These are phyloP conservation scores for Diaporthe ilicicola DNA, from an alignment of 2,329 filamentous ascomycete genomes.

Conservation along the genomic window DNA sequence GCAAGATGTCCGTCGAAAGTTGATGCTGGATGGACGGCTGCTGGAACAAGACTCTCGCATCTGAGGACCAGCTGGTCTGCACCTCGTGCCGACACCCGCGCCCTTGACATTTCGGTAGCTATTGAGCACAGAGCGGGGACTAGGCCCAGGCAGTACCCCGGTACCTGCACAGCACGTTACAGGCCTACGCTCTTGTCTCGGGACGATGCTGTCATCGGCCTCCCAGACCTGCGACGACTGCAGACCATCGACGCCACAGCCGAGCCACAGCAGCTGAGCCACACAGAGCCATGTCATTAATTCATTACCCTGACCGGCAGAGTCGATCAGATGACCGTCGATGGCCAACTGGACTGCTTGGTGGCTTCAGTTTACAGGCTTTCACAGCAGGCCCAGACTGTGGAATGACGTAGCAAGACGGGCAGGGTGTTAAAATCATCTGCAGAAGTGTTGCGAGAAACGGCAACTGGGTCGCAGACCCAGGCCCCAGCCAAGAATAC, in stretches of 20 bases:
- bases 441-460: background rate
- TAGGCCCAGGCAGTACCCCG: background rate
- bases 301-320: background rate
- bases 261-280: conserved; percentile 24
- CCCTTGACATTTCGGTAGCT: background rate
- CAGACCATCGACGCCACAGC: background rate
- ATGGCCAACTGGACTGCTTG: conserved; percentile 12
- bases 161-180: background rate
- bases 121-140: background rate
- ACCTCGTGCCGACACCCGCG: background rate
- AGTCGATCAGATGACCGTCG: conserved; percentile 9
- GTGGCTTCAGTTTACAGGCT: background rate
- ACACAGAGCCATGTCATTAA: background rate
- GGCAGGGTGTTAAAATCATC: conserved; percentile 3
- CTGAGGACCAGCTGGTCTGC: background rate
- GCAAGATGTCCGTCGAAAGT: too few species aligned
- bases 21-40: too few species aligned
- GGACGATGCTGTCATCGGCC: conserved; percentile 10
- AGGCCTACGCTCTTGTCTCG: background rate
- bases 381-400: background rate
- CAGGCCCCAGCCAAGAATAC: conserved; percentile 17
- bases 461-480: background rate
- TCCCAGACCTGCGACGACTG: background rate
- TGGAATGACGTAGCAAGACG: conserved; percentile 5
- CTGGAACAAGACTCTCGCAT: background rate